Evolutionary conservation across 208 protist species (phyloP), one percentile per base, ranked within the genome.

Genomic region (Crithidia thermophila): DNA sequence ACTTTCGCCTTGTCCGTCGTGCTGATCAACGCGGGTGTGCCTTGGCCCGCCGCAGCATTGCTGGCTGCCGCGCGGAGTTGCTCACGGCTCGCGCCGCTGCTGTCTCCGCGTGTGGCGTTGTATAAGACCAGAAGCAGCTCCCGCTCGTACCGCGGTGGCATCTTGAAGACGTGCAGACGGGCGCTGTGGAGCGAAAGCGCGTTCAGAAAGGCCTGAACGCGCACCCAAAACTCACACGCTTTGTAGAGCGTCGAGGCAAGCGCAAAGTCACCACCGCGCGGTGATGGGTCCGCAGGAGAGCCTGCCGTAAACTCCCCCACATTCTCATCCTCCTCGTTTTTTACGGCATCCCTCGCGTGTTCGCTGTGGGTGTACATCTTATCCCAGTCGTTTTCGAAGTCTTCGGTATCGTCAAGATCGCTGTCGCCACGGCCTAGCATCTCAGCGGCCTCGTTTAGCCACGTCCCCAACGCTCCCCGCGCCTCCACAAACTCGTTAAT

Each of bases 401-500:
- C 60, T 23, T 74, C 67, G 11, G 49, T 33, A 6, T 55, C 61
- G 52, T 31, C 25, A 3, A 77, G 60, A 4, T 79, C 72, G 31
- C 78, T 75, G 25, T 76, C 79, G 36, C 73, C 72, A 14, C 50
- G 51, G 0, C 77, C 49, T 58, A 23, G 37, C 14, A 39, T 55
- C n/a, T 42, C 65, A 0, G 60, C 57, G 14, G 51, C 51, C 27
- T 81, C 71, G 1, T 62, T 67, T 14, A 86, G 61, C 77, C 64
- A 81, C 53, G 64, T 45, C 33, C 67, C 68, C 2, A 84, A 23
- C 9, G 62, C 68, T 7, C 75, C 83, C 5, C 87, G 80, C 14
- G 78, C 79, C 39, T 95, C 85, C 14, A 92, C 82, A 60, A 90
- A 95, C 67, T 88, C 90, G 18, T 86, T 79, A 42, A 93, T 77